Evolutionary conservation across 1,284 basidiomycete genomes (phyloP), one percentile per base, ranked within the genome.

Genomic region (Cutaneotrichosporon arboriforme): DNA sequence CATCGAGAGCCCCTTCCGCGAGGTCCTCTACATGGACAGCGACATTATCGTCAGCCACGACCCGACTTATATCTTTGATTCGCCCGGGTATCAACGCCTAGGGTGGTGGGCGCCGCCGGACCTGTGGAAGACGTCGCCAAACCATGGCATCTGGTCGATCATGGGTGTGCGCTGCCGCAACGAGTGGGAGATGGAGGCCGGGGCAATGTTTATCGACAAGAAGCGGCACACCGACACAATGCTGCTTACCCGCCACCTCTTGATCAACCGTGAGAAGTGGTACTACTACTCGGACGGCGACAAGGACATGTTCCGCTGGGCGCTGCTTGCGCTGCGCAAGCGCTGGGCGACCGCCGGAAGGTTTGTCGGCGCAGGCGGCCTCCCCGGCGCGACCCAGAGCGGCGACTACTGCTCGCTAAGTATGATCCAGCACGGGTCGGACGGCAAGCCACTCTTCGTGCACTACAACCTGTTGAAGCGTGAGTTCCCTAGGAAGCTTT

Each of bases 231-330:
- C 78, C 23, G 78, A 80, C 54, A 73, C 72, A 2, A 68, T 79
- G 35, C 55, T 76, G 7, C 66, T 80, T 18, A 58, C 65, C 34
- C 61, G 75, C 49, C 72, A 73, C 55, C 78, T 79, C 77, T 69
- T 80, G 26, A 65, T 73, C 38, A 63, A 72, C 34, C 76, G 72
- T 57, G 65, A 68, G 15, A 61, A 73, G 61, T 79, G 77, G 73
- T 79, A 77, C 69, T 68, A 66, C 48, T 76, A 77, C 52, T 76
- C 75, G 5, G 78, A 79, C 57, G 78, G 78, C 23, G 77, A 79
- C 63, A 79, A 79, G 64, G 79, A 80, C 54, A 71, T 78, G 20
- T 78, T 79, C 67, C 68, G 78, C 34, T 80, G 75, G 67, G 74
- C 77, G 0, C 61, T 78, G 55, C 67, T 78, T 10, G 70, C 75